phyloP scores from a whole-genome alignment of 2,329 filamentous ascomycete genomes.

The Microsporum ferrugineum region DNA sequence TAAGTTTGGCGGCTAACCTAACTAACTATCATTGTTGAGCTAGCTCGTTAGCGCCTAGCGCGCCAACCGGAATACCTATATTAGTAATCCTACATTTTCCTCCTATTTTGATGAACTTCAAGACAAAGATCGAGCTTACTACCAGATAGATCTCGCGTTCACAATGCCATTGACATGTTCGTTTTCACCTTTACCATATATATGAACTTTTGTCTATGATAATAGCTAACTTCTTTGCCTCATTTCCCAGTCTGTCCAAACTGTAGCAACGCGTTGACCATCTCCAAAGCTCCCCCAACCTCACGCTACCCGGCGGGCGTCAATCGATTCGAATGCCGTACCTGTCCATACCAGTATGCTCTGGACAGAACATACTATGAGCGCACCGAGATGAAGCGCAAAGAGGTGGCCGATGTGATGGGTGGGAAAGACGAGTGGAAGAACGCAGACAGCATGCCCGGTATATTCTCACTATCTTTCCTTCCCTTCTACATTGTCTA shows the following conservation, averaged over 20 bases:
- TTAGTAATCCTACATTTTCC: too few species aligned
- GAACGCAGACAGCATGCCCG: constrained; percentile 71
- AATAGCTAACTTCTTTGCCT: constrained; percentile 4
- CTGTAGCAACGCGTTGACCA: constrained; percentile 40
- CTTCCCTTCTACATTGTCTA: neutral
- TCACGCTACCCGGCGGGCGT: constrained; percentile 31
- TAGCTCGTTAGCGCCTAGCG: too few species aligned
- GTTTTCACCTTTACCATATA: constrained; percentile 12
- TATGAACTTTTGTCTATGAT: neutral
- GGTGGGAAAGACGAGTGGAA: constrained; percentile 82
- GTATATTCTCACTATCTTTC: constrained; percentile 27
- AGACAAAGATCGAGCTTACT: too few species aligned
- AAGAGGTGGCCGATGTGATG: constrained; percentile 81
- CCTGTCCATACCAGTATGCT: constrained; percentile 83
- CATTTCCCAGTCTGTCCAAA: constrained; percentile 35
- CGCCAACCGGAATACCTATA: too few species aligned
- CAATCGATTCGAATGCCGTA: constrained; percentile 90
- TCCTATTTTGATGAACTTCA: too few species aligned
- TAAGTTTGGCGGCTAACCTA: too few species aligned
- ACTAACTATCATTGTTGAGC: too few species aligned
- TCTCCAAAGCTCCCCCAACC: constrained; percentile 31
- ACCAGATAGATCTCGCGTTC: neutral
- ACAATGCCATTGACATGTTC: constrained; percentile 31
- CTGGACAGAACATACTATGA: constrained; percentile 73
- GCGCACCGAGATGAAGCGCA: constrained; percentile 65